Evolutionary conservation across 2,329 filamentous ascomycete genomes (phyloP).

Genomic region (Claviceps citrina): DNA sequence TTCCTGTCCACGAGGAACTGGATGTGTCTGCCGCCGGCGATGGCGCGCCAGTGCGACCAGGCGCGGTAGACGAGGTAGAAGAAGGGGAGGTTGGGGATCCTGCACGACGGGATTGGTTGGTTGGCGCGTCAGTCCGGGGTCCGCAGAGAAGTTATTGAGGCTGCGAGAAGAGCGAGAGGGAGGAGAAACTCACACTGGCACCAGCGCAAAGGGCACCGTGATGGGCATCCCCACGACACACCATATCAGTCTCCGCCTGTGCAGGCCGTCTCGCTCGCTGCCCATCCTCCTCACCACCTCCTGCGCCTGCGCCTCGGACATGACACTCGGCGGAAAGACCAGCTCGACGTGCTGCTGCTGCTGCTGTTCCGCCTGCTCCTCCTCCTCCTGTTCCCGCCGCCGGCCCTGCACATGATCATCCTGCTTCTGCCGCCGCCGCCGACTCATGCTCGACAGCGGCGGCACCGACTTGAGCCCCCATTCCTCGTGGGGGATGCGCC

Average conservation of each 20-base stretch:
- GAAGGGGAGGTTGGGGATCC: constrained; percentile 86
- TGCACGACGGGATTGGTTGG: no score
- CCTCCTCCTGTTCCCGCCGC: constrained; percentile 38
- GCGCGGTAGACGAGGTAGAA: constrained; percentile 88
- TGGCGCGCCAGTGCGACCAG: constrained; percentile 81
- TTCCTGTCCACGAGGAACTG: constrained; percentile 65
- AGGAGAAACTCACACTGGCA: constrained; percentile 57
- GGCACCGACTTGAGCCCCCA: constrained; percentile 95
- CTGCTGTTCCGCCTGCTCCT: no score
- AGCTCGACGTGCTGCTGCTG: constrained; percentile 56
- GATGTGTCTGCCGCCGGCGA: constrained; percentile 71
- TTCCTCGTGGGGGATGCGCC: constrained; percentile 88
- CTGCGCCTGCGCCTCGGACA: constrained; percentile 48
- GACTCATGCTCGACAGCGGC: constrained; percentile 48
- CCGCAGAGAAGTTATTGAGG: no score
- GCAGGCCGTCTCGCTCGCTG: constrained; percentile 64
- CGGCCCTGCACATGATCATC: not conserved
- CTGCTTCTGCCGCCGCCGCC: constrained; percentile 36
- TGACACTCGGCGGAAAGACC: constrained; percentile 56
- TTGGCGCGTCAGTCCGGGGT: no score
- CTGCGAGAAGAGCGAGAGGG: not conserved
- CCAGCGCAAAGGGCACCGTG: constrained; percentile 62
- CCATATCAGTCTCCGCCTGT: constrained; percentile 63
- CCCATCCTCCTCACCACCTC: constrained; percentile 55
- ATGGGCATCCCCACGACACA: constrained; percentile 73